Base-by-base conservation (phyloP, 2,329 filamentous ascomycete species). In the Sporothrix mexicana region DNA sequence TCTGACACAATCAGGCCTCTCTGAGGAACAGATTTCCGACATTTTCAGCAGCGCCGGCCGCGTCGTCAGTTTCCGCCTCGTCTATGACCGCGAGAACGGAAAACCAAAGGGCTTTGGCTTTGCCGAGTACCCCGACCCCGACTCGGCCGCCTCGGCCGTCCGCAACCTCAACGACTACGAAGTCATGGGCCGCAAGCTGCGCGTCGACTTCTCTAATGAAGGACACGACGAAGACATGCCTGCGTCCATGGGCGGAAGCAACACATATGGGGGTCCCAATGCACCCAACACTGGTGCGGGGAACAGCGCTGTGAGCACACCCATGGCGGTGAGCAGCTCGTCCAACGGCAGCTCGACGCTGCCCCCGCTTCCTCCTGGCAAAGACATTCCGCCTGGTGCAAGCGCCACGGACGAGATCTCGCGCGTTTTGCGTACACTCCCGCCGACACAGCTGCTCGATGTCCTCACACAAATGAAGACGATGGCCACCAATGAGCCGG, bases 81-180 rank as follows among this genome's bases (percentile, higher is more conserved):
- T 98, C 76, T 97, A 97, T 82, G 97, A 98, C 84, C 92, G 94
- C 70, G 95, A 98, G 79, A 98, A 95, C 2, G 95, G 95, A 57
- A 91, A 94, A 72, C 95, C 96, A 0, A 98, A 98, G 82, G 96
- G 96, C 20, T 99, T 97, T 80, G 96, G 96, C 49, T 99, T 98
- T 78, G 93, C 95, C 79, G 95, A 98, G 81, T 99, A 97, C 80
- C 92, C 94, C 72, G 96, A 98, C 79, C 91, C 73, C 90, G 89
- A 91, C 78, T 91, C 94, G 36, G 96, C 96, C 45, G 94, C 95
- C 51, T 97, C 94, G 1, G 96, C 96, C 2, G 95, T 98, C 66
- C 92, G 95, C 77, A 98, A 99, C 80, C 85, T 98, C 70, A 97
- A 98, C 84, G 94, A 97, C 81, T 91, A 94, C 83, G 95, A 98